A percentile compares a stretch with the other conserved stretches of the same genome.
phyloP scores from a whole-genome alignment of 768 basidiomycete genomes.

The Boletus reticuloceps region DNA sequence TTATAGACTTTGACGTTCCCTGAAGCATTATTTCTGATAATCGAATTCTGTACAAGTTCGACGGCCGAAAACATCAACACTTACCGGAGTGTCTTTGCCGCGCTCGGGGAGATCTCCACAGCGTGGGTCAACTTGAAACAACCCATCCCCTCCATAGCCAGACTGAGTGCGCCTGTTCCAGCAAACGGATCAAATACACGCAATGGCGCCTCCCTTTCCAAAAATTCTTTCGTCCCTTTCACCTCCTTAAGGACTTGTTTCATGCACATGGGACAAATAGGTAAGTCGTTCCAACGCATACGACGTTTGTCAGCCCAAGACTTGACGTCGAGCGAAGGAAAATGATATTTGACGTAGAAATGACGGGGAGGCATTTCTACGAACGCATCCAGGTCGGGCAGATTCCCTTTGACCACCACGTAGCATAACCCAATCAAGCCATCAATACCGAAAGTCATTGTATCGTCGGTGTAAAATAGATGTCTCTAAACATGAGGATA shows the following conservation, averaged over 20 bases:
- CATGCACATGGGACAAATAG: constrained; percentile 47
- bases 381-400: constrained; percentile 43
- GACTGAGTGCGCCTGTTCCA: constrained; percentile 58
- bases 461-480: constrained; percentile 55
- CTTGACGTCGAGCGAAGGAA: constrained; percentile 39
- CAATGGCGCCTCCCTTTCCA: constrained; percentile 21
- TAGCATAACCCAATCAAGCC: constrained; percentile 48
- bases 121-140: constrained; percentile 61
- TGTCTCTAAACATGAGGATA: constrained; percentile 45
- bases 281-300: constrained; percentile 36
- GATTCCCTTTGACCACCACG: constrained; percentile 39
- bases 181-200: constrained; percentile 42
- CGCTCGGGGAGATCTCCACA: constrained; percentile 74
- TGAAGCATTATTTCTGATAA: constrained; percentile 47
- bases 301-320: constrained; percentile 37
- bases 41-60: constrained; percentile 1
- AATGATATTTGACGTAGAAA: constrained; percentile 55
- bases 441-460: constrained; percentile 29
- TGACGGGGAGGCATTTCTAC: constrained; percentile 50
- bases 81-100: constrained; percentile 63
- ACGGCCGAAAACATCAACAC: constrained; percentile 13
- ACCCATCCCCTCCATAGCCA: constrained; percentile 53
- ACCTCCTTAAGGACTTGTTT: constrained; percentile 31
- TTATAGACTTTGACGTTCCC: constrained; percentile 57
- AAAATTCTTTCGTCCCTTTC: constrained; percentile 33